phyloP scores from a whole-genome alignment of 1,284 basidiomycete species.

The Ganoderma meredithae region DNA sequence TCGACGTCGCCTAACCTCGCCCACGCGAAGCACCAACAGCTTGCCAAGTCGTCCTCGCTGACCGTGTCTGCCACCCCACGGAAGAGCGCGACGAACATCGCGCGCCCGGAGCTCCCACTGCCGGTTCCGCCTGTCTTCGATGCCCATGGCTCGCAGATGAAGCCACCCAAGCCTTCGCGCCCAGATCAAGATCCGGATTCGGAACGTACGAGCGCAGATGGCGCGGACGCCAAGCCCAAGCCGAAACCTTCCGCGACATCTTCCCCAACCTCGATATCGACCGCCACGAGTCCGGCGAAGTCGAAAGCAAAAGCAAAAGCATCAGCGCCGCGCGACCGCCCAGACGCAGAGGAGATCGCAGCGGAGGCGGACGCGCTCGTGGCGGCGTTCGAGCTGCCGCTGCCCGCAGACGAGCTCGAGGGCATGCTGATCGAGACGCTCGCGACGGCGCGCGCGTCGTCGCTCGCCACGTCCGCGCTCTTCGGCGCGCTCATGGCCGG shows the following conservation, averaged over 20 bases:
- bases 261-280: background rate
- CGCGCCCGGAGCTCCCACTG: constrained; percentile 1
- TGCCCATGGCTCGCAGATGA: background rate
- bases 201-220: background rate
- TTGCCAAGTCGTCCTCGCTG: background rate
- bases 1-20: background rate
- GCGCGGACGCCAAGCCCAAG: background rate
- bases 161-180: background rate
- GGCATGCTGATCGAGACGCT: constrained; percentile 79
- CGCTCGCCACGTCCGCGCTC: constrained; percentile 63
- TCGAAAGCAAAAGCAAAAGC: no score
- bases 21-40: background rate
- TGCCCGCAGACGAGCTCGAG: constrained; percentile 39
- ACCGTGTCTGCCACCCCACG: constrained; percentile 13
- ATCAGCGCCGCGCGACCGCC: background rate
- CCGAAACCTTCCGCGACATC: background rate
- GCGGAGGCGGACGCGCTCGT: constrained; percentile 4
- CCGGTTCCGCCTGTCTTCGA: constrained; percentile 1
- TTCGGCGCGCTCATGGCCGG: constrained; percentile 57
- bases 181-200: background rate
- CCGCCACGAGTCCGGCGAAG: background rate
- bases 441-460: constrained; percentile 74
- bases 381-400: constrained; percentile 30
- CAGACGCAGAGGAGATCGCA: background rate
- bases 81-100: constrained; percentile 31